Evolutionary conservation across 2,329 filamentous ascomycete genomes (phyloP).

Genomic region (Penicillium sp.): DNA sequence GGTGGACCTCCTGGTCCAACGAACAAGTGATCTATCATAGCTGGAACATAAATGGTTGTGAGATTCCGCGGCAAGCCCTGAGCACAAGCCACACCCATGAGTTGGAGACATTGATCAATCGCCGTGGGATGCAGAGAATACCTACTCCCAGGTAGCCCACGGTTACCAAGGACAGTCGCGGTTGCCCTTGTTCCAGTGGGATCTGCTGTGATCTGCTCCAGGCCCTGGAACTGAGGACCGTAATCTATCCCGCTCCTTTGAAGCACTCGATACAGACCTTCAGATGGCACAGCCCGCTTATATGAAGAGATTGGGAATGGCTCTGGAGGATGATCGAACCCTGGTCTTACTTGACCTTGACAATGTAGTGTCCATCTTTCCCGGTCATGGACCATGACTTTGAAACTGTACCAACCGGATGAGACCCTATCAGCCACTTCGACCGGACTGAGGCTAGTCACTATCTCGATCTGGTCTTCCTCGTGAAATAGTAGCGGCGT

Average conservation of each 20-base stretch:
- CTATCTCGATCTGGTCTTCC: background rate
- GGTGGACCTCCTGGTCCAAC: background rate
- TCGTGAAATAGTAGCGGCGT: slow-evolving; percentile 10
- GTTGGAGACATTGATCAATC: slow-evolving; percentile 16
- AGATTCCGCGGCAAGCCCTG: slow-evolving; percentile 3
- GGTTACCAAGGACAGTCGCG: background rate
- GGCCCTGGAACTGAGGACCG: slow-evolving; percentile 3
- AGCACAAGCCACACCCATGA: slow-evolving; percentile 8
- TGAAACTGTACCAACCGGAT: slow-evolving; percentile 3
- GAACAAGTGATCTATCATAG: slow-evolving; percentile 6
- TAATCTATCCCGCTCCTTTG: slow-evolving; percentile 1
- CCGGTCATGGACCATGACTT: background rate
- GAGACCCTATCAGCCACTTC: slow-evolving; percentile 1
- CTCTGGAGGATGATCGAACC: background rate
- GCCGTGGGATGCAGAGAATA: slow-evolving; percentile 10
- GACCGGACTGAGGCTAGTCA: background rate
- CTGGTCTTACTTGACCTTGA: slow-evolving; percentile 4
- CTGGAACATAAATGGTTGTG: slow-evolving; percentile 6
- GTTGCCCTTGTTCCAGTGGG: background rate
- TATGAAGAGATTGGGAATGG: background rate
- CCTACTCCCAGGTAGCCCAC: background rate
- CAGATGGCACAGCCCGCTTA: background rate
- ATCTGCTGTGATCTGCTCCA: slow-evolving; percentile 1
- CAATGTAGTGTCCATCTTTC: slow-evolving; percentile 2
- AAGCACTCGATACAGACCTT: background rate